phyloP scores from a whole-genome alignment of 108 stramenopile species.

The Nitzschia putrida region DNA sequence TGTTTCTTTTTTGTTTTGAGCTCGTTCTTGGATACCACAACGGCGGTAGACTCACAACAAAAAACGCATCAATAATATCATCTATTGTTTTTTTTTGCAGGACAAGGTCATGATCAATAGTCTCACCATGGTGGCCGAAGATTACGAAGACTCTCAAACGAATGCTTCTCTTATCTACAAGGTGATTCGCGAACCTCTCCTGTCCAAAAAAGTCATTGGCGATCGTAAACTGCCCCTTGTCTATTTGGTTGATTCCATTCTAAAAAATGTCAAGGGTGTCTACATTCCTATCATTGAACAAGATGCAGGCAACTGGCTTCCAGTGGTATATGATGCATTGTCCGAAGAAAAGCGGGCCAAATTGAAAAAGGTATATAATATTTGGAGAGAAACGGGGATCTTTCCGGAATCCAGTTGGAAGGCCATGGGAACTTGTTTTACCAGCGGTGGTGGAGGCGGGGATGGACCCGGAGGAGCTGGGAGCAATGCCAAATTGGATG shows the following conservation, averaged over 20 bases:
- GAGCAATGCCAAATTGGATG: slow-evolving; percentile 25
- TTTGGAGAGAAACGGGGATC: slow-evolving; percentile 65
- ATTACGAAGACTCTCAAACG: slow-evolving; percentile 54
- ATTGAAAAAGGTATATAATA: slow-evolving; percentile 77
- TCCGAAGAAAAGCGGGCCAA: slow-evolving; percentile 48
- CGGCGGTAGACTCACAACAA: too few species aligned
- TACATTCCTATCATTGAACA: slow-evolving; percentile 67
- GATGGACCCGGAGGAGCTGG: background rate
- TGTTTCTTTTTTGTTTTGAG: too few species aligned
- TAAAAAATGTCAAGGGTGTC: slow-evolving; percentile 80
- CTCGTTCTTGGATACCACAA: too few species aligned
- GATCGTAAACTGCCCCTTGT: slow-evolving; percentile 76
- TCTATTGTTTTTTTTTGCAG: slow-evolving; percentile 20
- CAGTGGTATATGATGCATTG: slow-evolving; percentile 61
- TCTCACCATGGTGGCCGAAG: slow-evolving; percentile 84
- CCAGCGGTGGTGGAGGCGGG: slow-evolving; percentile 16
- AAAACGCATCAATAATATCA: too few species aligned
- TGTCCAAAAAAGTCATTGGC: slow-evolving; percentile 31
- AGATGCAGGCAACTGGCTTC: slow-evolving; percentile 72
- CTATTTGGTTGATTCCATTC: slow-evolving; percentile 76
- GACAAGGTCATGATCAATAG: slow-evolving; percentile 83
- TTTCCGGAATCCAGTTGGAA: slow-evolving; percentile 58
- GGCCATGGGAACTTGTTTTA: slow-evolving; percentile 71
- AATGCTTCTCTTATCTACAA: slow-evolving; percentile 64
- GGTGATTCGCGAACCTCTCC: slow-evolving; percentile 62